Base-by-base conservation (phyloP, 2,329 filamentous ascomycete species). In the Colletotrichum sp. region DNA sequence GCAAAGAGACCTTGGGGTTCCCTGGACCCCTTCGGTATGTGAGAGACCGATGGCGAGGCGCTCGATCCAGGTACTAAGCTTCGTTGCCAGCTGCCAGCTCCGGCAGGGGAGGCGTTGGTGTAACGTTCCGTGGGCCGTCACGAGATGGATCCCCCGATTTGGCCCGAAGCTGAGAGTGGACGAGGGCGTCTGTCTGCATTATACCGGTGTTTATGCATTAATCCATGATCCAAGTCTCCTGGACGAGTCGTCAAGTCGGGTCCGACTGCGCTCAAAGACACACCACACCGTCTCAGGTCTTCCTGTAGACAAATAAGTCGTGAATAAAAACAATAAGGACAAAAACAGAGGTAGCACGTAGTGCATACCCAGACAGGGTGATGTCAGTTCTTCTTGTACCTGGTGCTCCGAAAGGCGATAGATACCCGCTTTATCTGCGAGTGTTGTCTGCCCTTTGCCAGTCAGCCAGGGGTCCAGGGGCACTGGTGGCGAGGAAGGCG, bases 341-440 rank as follows among this genome's bases (percentile, higher is more conserved):
- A 39, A 55, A 52, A 44, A 78, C 36, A 73, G 67, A 73, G 34
- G 60, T n/a, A 36, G 62, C 28, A 55, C 13, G 69, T 24, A 72
- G 8, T 30, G 16, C 30, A 64, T 21, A 57, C 55, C 16, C 36
- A 67, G 34, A 16, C 32, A 57, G 63, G 39, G 69, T 76, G 73
- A 76, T 72, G 73, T 76, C 73, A 76, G 39, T 69, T 59, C 26
- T 52, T 52, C 44, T 52, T 52, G 44, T 13, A 21, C 44, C 44
- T 52, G 36, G 39, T 64, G 57, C 24, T 16, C 7, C 55, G 10
- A 68, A 15, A 26, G 30, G 32, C 36, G 12, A 49, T 32, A n/a
- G 26, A 32, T 69, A 63, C 52, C 73, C 69, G 34, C 70, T 76
- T 76, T 75, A 68, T 57, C 69, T 76, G 69, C 63, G 44, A 75